Conservation (phyloP, 164 flowering plant genomes). For the Santalum album region DNA sequence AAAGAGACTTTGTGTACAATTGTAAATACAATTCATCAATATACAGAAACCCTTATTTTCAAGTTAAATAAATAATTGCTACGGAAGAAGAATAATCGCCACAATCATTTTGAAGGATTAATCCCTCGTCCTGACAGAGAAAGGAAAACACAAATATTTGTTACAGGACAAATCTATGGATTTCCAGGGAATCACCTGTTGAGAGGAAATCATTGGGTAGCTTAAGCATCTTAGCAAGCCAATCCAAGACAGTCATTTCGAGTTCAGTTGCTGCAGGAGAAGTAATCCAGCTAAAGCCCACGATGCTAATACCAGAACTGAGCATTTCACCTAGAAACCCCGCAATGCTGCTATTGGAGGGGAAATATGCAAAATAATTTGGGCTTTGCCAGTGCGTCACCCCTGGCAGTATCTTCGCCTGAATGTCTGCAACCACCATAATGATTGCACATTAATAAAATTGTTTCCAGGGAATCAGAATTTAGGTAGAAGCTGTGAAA, state of each 20-base stretch:
- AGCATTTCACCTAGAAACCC: conserved; percentile 98
- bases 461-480: not conserved
- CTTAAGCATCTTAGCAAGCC: conserved; percentile 85
- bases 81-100: no score
- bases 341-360: conserved; percentile 82
- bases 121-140: no score
- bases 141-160: no score
- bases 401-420: conserved; percentile 73
- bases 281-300: conserved; percentile 93
- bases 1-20: no score
- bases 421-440: conserved; percentile 50
- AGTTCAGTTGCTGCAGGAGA: conserved; percentile 99
- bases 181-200: conserved; percentile 29
- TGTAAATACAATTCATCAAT: no score
- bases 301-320: conserved; percentile 81
- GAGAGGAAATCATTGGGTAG: conserved; percentile 80
- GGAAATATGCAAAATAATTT: conserved; percentile 84
- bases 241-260: conserved; percentile 86
- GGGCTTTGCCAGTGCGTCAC: conserved; percentile 99
- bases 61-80: no score
- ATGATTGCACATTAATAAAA: no score
- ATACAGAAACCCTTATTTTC: no score
- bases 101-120: no score
- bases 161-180: no score
- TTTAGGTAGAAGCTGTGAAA: not conserved